Evolutionary conservation across 2,329 filamentous ascomycete genomes (phyloP).

Genomic region (Gaeumannomyces tritici): DNA sequence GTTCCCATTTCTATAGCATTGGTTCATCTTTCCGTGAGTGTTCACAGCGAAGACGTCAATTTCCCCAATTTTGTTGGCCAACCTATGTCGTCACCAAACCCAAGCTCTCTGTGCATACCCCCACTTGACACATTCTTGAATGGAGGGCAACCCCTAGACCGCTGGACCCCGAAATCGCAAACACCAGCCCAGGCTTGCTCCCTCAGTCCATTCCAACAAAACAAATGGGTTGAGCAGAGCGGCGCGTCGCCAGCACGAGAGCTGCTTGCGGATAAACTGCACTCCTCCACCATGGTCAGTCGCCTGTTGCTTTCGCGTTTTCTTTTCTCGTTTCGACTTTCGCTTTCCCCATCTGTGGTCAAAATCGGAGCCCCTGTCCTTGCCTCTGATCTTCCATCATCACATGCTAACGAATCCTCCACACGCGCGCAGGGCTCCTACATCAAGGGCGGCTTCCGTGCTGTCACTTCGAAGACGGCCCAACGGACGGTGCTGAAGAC

Average conservation of each 20-base stretch:
- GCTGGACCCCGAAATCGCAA: background rate
- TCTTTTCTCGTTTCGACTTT: background rate
- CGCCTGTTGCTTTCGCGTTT: background rate
- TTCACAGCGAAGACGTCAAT: no score
- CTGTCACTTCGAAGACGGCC: conserved; percentile 39
- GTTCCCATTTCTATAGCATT: no score
- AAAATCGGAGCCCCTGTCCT: background rate
- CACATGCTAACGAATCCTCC: background rate
- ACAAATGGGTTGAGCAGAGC: background rate
- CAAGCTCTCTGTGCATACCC: background rate
- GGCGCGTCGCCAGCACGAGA: background rate
- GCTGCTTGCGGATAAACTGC: background rate
- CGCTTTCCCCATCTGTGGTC: background rate
- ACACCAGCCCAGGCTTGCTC: background rate
- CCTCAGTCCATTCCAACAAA: background rate
- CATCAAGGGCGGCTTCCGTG: conserved; percentile 19
- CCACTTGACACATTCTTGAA: background rate
- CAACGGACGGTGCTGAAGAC: conserved; percentile 39
- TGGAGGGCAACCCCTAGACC: background rate
- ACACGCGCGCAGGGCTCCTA: conserved; percentile 7
- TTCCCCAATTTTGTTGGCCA: background rate
- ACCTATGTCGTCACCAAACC: background rate
- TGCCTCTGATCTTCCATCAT: background rate
- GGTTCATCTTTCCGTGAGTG: no score
- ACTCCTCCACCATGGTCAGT: background rate